Evolutionary conservation across 495 filamentous ascomycete genomes (phyloP).

Genomic region (Aspergillus funiculosus): DNA sequence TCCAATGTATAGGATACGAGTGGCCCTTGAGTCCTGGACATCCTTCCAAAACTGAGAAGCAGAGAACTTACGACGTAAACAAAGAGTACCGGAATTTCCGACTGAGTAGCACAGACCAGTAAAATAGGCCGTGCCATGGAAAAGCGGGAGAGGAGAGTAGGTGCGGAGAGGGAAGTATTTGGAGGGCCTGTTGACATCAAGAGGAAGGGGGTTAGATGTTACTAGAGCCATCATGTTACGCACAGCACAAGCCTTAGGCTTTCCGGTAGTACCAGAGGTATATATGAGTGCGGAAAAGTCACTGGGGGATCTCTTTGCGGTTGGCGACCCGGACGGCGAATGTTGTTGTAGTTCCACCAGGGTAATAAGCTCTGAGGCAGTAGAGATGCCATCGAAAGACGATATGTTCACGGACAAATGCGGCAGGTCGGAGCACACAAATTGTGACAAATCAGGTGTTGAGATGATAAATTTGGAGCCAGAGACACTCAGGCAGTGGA

Average conservation of each 20-base stretch:
- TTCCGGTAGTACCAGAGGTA: conserved; percentile 82
- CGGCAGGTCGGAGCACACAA: conserved; percentile 33
- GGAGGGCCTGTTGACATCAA: conserved; percentile 30
- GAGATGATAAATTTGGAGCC: conserved; percentile 60
- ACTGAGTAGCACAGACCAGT: conserved; percentile 49
- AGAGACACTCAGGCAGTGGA: conserved; percentile 75
- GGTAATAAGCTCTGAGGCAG: conserved; percentile 45
- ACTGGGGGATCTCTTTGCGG: conserved; percentile 35
- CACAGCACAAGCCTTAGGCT: conserved; percentile 84
- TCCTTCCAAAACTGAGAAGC: conserved; percentile 84
- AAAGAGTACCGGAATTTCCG: conserved; percentile 40
- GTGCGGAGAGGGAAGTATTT: conserved; percentile 58
- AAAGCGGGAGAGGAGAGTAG: conserved; percentile 90
- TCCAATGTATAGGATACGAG: conserved; percentile 87
- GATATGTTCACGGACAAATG: conserved; percentile 38
- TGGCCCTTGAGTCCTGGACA: conserved; percentile 67
- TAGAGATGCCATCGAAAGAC: conserved; percentile 49
- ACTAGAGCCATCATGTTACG: conserved; percentile 50
- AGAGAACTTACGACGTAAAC: conserved; percentile 67
- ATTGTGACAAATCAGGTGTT: conserved; percentile 41
- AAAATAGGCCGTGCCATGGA: conserved; percentile 75
- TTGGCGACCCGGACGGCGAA: conserved; percentile 24
- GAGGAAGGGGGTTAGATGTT: conserved; percentile 35
- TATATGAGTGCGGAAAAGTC: conserved; percentile 71
- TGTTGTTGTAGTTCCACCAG: conserved; percentile 37